A percentile compares a stretch with the other conserved stretches of the same genome.
These are phyloP conservation scores for Kluyveromyces wickerhamii DNA, from an alignment of 805 yeast species.

Conservation along the genomic window DNA sequence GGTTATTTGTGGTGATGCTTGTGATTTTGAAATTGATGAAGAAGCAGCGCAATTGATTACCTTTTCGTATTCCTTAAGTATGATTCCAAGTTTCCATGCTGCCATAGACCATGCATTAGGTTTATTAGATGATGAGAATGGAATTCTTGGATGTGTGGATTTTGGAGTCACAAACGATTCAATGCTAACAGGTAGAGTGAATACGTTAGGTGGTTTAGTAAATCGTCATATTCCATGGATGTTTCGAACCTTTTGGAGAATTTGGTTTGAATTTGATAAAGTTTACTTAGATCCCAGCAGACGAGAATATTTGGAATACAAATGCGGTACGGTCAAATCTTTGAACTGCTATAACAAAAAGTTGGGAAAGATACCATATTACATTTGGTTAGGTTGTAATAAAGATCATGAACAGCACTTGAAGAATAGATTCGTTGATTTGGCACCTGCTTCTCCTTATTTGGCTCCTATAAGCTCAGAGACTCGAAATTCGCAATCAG, in stretches of 20 bases:
- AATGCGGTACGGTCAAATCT: constrained; percentile 74
- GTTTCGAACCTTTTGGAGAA: constrained; percentile 72
- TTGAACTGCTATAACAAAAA: constrained; percentile 55
- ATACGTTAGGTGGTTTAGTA: constrained; percentile 67
- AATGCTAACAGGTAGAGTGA: constrained; percentile 57
- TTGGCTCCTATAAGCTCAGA: constrained; percentile 46
- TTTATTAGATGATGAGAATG: constrained; percentile 43
- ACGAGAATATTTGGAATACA: constrained; percentile 75
- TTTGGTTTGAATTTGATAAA: constrained; percentile 81
- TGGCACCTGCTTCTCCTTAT: constrained; percentile 61
- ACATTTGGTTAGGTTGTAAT: constrained; percentile 75
- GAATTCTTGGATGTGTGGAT: constrained; percentile 65
- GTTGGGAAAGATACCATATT: constrained; percentile 72
- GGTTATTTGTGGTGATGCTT: constrained; percentile 67
- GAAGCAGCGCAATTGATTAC: constrained; percentile 62
- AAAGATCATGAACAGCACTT: constrained; percentile 44
- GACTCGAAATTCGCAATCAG: constrained; percentile 12
- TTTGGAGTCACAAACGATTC: constrained; percentile 70
- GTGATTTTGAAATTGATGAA: constrained; percentile 50
- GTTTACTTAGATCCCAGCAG: constrained; percentile 74
- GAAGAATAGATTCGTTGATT: constrained; percentile 55
- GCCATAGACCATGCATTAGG: constrained; percentile 61
- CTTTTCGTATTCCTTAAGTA: constrained; percentile 71
- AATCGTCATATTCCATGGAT: constrained; percentile 72
- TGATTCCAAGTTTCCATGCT: constrained; percentile 79